A percentile compares a stretch with the other conserved stretches of the same genome.
Conservation (phyloP, 805 yeast species). For the Teunomyces funiuensis region DNA sequence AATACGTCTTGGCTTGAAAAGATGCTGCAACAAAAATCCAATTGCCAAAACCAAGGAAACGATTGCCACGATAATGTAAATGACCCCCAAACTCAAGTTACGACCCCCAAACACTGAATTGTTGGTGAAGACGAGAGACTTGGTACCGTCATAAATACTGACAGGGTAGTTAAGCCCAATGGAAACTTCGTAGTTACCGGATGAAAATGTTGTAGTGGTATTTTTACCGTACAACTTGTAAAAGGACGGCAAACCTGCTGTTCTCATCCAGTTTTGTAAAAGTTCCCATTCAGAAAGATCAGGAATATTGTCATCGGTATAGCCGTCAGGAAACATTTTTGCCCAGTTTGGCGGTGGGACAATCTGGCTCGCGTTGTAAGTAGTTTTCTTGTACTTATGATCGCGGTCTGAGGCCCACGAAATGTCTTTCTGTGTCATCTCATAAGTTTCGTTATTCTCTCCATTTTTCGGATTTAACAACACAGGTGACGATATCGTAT, state of each 20-base stretch:
- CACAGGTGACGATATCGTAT: constrained; percentile 62
- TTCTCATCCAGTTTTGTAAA: constrained; percentile 97
- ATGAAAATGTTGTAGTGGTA: constrained; percentile 50
- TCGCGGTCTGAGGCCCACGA: constrained; percentile 83
- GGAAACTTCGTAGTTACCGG: constrained; percentile 70
- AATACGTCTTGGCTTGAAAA: constrained; percentile 78
- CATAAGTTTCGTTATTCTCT: constrained; percentile 42
- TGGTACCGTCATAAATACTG: constrained; percentile 81
- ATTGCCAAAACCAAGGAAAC: constrained; percentile 69
- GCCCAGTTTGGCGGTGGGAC: constrained; percentile 96
- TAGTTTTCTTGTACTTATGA: constrained; percentile 66
- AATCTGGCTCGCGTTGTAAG: constrained; percentile 64
- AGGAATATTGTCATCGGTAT: constrained; percentile 78
- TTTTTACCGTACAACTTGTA: constrained; percentile 80
- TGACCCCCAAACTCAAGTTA: constrained; percentile 78
- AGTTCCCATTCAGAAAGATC: constrained; percentile 75
- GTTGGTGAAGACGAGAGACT: constrained; percentile 77
- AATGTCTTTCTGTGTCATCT: constrained; percentile 56
- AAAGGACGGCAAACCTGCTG: constrained; percentile 90
- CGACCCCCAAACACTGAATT: constrained; percentile 85
- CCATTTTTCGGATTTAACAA: constrained; percentile 47
- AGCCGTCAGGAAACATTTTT: constrained; percentile 78
- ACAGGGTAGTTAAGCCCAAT: constrained; percentile 83
- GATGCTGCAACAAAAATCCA: constrained; percentile 74
- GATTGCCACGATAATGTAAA: constrained; percentile 83